Evolutionary conservation across 2,329 filamentous ascomycete genomes (phyloP).

Genomic region (Exophiala spinifera): DNA sequence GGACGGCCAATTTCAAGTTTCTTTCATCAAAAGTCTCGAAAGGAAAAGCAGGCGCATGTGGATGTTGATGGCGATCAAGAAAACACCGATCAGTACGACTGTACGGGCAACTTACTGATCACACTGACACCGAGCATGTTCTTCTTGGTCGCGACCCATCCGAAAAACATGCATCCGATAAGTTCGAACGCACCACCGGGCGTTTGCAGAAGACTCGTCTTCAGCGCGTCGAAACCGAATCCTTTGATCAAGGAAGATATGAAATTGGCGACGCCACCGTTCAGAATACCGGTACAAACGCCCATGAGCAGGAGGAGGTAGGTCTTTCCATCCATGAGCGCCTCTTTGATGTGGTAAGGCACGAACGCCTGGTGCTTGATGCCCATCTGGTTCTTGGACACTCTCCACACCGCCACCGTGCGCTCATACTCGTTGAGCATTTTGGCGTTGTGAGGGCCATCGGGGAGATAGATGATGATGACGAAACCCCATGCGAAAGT

Average conservation of each 20-base stretch:
- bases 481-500: slow-evolving; percentile 45
- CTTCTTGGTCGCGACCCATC: slow-evolving; percentile 21
- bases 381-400: slow-evolving; percentile 43
- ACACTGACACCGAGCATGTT: slow-evolving; percentile 17
- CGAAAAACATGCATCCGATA: slow-evolving; percentile 18
- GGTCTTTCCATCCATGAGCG: slow-evolving; percentile 38
- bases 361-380: slow-evolving; percentile 39
- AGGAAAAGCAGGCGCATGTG: too few species aligned
- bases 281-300: slow-evolving; percentile 47
- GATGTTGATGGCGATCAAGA: too few species aligned
- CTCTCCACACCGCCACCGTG: slow-evolving; percentile 40
- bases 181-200: slow-evolving; percentile 37
- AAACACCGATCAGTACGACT: too few species aligned
- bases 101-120: slow-evolving; percentile 21
- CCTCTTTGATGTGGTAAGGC: slow-evolving; percentile 39
- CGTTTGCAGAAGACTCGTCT: slow-evolving; percentile 36
- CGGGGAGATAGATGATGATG: slow-evolving; percentile 38
- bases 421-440: slow-evolving; percentile 41
- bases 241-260: slow-evolving; percentile 46
- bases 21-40: too few species aligned
- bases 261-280: slow-evolving; percentile 51
- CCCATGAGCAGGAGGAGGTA: slow-evolving; percentile 42
- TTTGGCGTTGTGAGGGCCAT: slow-evolving; percentile 38
- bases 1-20: too few species aligned
- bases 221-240: slow-evolving; percentile 40